Conservation (phyloP, 148 eudicot species). For the Vaccinium myrtillus region DNA sequence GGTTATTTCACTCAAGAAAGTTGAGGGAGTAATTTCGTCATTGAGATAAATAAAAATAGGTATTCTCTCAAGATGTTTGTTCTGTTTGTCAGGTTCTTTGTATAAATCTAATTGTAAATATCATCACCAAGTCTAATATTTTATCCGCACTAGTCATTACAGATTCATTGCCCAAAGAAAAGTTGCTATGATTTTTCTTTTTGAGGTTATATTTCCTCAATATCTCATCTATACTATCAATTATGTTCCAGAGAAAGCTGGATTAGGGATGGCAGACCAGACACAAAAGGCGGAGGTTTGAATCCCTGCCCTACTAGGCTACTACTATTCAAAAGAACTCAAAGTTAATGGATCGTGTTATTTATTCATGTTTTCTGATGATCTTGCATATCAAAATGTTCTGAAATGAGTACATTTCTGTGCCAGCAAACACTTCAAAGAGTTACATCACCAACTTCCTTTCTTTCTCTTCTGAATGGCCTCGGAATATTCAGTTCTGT, state of each 20-base stretch:
- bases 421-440: slow-evolving; percentile 48
- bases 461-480: slow-evolving; percentile 61
- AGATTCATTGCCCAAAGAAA: not conserved
- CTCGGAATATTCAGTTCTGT: slow-evolving; percentile 69
- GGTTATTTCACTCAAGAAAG: not conserved
- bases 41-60: not conserved
- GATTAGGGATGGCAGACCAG: slow-evolving; percentile 30
- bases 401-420: slow-evolving; percentile 16
- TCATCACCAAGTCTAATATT: not conserved
- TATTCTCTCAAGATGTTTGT: not conserved
- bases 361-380: slow-evolving; percentile 1
- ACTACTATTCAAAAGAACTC: slow-evolving; percentile 1
- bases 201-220: not conserved
- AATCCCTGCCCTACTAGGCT: slow-evolving; percentile 26
- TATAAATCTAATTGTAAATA: not conserved
- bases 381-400: not conserved
- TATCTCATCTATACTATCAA: not conserved
- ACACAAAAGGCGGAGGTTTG: slow-evolving; percentile 42
- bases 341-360: not conserved
- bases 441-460: slow-evolving; percentile 47
- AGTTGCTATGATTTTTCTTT: not conserved
- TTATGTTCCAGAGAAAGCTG: slow-evolving; percentile 41
- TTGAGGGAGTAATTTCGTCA: not conserved
- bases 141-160: not conserved
- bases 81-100: not conserved